Conservation (phyloP, 2,329 filamentous ascomycete species). For the Colletotrichum gigasporum region DNA sequence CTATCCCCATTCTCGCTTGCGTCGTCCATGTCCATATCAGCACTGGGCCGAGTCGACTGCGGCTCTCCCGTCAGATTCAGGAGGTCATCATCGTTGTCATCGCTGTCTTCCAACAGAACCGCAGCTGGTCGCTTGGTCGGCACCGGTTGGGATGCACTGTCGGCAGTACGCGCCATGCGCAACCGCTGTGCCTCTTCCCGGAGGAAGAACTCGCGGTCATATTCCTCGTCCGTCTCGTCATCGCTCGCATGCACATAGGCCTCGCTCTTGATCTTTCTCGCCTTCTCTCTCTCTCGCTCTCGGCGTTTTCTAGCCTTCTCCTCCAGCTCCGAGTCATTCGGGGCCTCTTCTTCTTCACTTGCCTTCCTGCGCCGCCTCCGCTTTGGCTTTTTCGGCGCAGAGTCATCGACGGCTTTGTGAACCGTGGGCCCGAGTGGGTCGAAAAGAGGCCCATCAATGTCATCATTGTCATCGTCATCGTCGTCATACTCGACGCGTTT, state of each 20-base stretch:
- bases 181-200: conserved; percentile 67
- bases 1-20: conserved; percentile 17
- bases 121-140: conserved; percentile 41
- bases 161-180: conserved; percentile 50
- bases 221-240: conserved; percentile 86
- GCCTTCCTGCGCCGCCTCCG: conserved; percentile 58
- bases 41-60: conserved; percentile 11
- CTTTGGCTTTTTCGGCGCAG: conserved; percentile 41
- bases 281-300: conserved; percentile 79
- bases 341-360: conserved; percentile 53
- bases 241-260: conserved; percentile 85
- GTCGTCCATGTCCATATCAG: conserved; percentile 40
- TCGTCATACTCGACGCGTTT: conserved; percentile 76
- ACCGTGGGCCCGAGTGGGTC: conserved; percentile 72
- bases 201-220: conserved; percentile 77
- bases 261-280: conserved; percentile 83
- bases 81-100: conserved; percentile 33
- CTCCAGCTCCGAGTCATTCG: conserved; percentile 71
- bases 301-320: conserved; percentile 70
- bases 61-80: conserved; percentile 32
- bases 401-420: conserved; percentile 60
- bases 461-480: conserved; percentile 65
- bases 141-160: conserved; percentile 30
- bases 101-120: conserved; percentile 38
- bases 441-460: conserved; percentile 70